Percentiles rank a stretch among this genome's conserved stretches.
These are phyloP conservation scores for Chytriomyces confervae DNA, from an alignment of 192 early-diverging fungal species.

Conservation along the genomic window DNA sequence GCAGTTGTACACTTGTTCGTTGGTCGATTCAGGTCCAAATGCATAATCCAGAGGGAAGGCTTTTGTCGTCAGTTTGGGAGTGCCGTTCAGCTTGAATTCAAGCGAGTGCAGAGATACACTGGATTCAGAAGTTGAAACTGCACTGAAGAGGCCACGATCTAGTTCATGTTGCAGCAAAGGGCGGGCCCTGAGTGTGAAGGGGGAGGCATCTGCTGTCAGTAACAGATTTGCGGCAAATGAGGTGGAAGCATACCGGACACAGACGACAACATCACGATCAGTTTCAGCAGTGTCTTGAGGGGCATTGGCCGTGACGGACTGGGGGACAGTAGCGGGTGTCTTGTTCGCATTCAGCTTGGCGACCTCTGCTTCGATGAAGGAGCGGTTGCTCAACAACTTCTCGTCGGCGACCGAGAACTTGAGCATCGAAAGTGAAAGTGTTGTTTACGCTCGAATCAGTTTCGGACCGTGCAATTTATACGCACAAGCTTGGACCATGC, in stretches of 20 bases:
- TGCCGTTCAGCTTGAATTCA: conserved; percentile 26
- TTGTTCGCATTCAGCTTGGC: conserved; percentile 8
- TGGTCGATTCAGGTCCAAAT: conserved; percentile 35
- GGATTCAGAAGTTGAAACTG: conserved; percentile 20
- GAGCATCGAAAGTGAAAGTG: background rate
- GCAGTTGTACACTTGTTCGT: conserved; percentile 42
- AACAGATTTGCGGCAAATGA: background rate
- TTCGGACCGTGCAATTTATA: no score
- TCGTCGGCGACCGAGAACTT: background rate
- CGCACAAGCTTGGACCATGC: no score
- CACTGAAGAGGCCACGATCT: conserved; percentile 22
- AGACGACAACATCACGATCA: conserved; percentile 20
- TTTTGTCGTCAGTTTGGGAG: conserved; percentile 9
- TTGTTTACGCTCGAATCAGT: no score
- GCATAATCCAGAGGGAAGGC: conserved; percentile 35
- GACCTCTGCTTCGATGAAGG: background rate
- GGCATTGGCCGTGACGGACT: background rate
- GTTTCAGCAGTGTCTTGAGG: background rate
- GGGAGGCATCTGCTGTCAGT: background rate
- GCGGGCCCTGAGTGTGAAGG: conserved; percentile 27
- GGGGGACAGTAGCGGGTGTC: background rate
- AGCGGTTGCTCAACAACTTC: background rate
- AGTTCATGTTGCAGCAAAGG: conserved; percentile 42
- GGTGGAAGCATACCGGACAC: conserved; percentile 12
- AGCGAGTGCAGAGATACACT: conserved; percentile 32